Conservation (phyloP, 1,284 basidiomycete genomes). For the Mycena sp. region DNA sequence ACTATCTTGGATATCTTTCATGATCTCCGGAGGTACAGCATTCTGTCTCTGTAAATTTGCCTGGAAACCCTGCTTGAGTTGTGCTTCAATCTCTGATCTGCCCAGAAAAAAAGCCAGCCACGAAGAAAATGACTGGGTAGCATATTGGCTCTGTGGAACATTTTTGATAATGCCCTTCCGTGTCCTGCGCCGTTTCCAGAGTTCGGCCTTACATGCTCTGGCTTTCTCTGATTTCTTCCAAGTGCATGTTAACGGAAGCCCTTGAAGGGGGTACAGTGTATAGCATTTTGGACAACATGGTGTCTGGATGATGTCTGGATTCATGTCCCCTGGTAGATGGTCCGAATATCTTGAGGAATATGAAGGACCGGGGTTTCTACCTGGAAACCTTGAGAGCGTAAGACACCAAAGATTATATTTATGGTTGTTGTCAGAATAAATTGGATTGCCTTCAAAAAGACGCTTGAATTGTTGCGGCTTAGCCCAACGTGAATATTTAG, state of each 20-base stretch:
- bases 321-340: not conserved
- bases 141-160: not conserved
- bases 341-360: not conserved
- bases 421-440: not conserved
- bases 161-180: not conserved
- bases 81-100: not conserved
- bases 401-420: not conserved
- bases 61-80: not conserved
- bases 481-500: not conserved
- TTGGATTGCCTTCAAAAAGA: not conserved
- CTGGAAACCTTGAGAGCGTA: not conserved
- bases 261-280: not conserved
- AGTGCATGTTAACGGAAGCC: not conserved
- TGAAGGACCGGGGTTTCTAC: not conserved
- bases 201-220: not conserved
- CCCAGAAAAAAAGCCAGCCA: not conserved
- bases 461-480: not conserved
- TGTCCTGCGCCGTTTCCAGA: not conserved
- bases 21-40: not conserved
- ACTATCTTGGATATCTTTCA: not conserved
- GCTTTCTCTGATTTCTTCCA: not conserved
- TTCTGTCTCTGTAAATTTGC: not conserved
- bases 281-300: conserved; percentile 11
- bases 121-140: not conserved
- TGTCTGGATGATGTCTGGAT: conserved; percentile 5